Conservation (phyloP, 2,329 filamentous ascomycete genomes). For the Fusarium sp. region DNA sequence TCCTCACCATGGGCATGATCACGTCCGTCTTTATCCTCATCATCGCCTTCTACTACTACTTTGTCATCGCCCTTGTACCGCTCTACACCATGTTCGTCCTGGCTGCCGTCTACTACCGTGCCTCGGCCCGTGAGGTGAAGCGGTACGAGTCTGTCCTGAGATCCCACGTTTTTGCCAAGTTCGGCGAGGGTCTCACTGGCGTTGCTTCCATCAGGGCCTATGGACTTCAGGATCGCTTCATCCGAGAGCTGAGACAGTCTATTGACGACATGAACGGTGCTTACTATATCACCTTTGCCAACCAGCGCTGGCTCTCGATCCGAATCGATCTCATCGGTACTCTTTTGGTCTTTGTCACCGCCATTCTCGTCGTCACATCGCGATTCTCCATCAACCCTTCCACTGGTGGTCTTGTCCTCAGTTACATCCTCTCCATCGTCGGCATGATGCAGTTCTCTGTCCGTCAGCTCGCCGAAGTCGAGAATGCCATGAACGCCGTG, state of each 20-base stretch:
- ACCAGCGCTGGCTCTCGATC: constrained; percentile 91
- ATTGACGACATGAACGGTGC: constrained; percentile 95
- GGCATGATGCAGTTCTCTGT: constrained; percentile 98
- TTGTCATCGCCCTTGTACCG: constrained; percentile 71
- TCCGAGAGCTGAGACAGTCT: constrained; percentile 73
- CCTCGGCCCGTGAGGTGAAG: constrained; percentile 94
- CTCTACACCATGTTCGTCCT: constrained; percentile 83
- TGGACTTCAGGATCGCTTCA: constrained; percentile 82
- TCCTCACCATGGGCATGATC: constrained; percentile 86
- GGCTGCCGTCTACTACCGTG: constrained; percentile 87
- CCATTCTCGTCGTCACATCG: constrained; percentile 91
- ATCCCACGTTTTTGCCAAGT: constrained; percentile 89
- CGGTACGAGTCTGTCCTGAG: constrained; percentile 91
- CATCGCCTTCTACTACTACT: constrained; percentile 96
- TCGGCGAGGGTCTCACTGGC: constrained; percentile 87
- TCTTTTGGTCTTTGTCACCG: constrained; percentile 85
- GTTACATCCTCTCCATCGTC: constrained; percentile 92
- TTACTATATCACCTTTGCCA: constrained; percentile 95
- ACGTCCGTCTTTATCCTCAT: constrained; percentile 87
- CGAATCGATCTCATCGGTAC: constrained; percentile 89
- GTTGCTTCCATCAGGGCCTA: constrained; percentile 91
- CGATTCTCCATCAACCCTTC: constrained; percentile 87
- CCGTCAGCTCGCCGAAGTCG: constrained; percentile 91
- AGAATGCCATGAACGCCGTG: constrained; percentile 98
- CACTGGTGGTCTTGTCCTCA: constrained; percentile 88